These are phyloP conservation scores for Rutstroemia sydowiana DNA, from an alignment of 2,329 filamentous ascomycete species.

Conservation along the genomic window DNA sequence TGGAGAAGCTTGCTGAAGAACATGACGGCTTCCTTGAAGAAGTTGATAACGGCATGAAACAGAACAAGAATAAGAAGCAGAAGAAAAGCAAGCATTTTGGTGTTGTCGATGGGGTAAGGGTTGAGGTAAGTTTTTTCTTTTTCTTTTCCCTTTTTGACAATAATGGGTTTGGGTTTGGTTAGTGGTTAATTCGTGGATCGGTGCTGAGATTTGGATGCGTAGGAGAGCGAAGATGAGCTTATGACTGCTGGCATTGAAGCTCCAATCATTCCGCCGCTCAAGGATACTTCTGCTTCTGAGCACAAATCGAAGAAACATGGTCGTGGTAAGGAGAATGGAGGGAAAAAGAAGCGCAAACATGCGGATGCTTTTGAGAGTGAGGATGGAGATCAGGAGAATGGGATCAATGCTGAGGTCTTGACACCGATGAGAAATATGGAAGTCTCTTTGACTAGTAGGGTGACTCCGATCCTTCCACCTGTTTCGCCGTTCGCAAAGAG, in stretches of 20 bases:
- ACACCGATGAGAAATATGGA: not conserved
- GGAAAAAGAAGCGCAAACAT: not conserved
- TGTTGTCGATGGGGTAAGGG: not conserved
- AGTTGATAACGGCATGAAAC: too few relatives aligned
- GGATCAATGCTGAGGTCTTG: not conserved
- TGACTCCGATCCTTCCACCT: slow-evolving; percentile 3
- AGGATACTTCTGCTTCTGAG: not conserved
- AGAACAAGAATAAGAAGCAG: not conserved
- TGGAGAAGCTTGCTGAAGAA: too few relatives aligned
- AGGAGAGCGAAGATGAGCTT: too few relatives aligned
- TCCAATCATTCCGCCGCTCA: not conserved
- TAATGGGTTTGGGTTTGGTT: not conserved
- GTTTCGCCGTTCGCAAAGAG: not conserved
- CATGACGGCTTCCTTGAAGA: too few relatives aligned
- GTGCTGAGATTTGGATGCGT: too few relatives aligned
- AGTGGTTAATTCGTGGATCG: too few relatives aligned
- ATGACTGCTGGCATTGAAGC: not conserved
- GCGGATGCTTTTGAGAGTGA: not conserved
- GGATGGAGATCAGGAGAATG: not conserved
- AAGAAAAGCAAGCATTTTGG: not conserved
- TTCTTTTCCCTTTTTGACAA: not conserved
- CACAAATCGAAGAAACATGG: not conserved
- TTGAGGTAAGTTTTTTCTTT: not conserved
- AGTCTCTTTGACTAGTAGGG: not conserved
- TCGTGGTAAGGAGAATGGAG: not conserved